A percentile compares a stretch with the other conserved stretches of the same genome.
These are phyloP conservation scores for Jimgerdemannia flammicorona DNA, from an alignment of 192 early-diverging fungal genomes.

Conservation along the genomic window DNA sequence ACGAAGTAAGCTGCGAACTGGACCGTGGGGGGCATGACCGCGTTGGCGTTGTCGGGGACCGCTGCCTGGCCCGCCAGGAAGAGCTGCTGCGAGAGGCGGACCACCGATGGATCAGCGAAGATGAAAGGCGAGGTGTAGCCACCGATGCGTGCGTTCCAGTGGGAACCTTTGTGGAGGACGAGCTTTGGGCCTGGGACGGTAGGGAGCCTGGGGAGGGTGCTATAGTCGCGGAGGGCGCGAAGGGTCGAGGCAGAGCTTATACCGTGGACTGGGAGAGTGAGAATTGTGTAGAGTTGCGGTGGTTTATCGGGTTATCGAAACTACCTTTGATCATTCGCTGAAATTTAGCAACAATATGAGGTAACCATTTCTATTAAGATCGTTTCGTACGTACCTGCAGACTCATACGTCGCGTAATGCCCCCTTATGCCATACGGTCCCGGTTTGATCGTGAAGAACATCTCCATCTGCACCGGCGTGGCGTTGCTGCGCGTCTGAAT, in stretches of 20 bases:
- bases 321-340: too few species aligned
- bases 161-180: slow-evolving; percentile 33
- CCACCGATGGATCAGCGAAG: slow-evolving; percentile 47
- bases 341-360: too few species aligned
- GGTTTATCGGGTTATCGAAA: too few species aligned
- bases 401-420: slow-evolving; percentile 65
- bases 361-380: slow-evolving; percentile 4
- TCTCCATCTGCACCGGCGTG: slow-evolving; percentile 52
- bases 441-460: slow-evolving; percentile 48
- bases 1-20: slow-evolving; percentile 63
- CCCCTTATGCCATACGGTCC: slow-evolving; percentile 45
- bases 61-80: slow-evolving; percentile 41
- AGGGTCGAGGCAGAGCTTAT: slow-evolving; percentile 37
- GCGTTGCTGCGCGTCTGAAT: slow-evolving; percentile 28
- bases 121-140: slow-evolving; percentile 49
- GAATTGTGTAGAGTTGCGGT: neutral
- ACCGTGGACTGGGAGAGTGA: slow-evolving; percentile 35
- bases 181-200: slow-evolving; percentile 43
- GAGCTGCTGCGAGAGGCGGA: slow-evolving; percentile 51
- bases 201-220: slow-evolving; percentile 37
- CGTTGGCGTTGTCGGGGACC: slow-evolving; percentile 22
- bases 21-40: slow-evolving; percentile 36
- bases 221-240: slow-evolving; percentile 36
- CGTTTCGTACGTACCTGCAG: slow-evolving; percentile 39
- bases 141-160: slow-evolving; percentile 44